These are phyloP conservation scores for Globisporangium alternatum DNA, from an alignment of 352 stramenopile species.

Conservation along the genomic window DNA sequence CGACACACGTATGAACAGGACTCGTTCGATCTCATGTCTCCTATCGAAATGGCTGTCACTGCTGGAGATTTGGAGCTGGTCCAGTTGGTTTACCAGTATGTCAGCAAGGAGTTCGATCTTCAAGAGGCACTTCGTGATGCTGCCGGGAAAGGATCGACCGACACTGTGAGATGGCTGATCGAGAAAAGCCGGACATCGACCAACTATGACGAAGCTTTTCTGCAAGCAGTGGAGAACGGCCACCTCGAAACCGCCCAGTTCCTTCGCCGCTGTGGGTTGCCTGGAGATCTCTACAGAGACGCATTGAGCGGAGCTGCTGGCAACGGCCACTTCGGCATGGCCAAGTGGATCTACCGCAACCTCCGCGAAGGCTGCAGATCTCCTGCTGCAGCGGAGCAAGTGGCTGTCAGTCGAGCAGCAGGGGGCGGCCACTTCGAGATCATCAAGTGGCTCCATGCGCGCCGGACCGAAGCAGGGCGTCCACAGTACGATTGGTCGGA, in stretches of 20 bases:
- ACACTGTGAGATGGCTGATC: not conserved
- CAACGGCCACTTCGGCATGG: not conserved
- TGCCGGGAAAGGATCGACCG: not conserved
- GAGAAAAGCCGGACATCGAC: not conserved
- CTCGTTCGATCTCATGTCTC: not conserved
- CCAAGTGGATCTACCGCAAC: not conserved
- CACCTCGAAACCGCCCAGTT: constrained; percentile 2
- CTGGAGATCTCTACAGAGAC: not conserved
- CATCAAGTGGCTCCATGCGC: constrained; percentile 1
- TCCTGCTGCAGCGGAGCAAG: not conserved
- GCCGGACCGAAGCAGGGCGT: no score
- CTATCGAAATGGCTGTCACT: not conserved
- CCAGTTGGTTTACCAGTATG: not conserved
- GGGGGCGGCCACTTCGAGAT: not conserved
- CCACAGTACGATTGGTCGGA: constrained; percentile 1
- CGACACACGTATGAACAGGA: not conserved
- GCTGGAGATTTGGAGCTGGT: not conserved
- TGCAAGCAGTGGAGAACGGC: not conserved
- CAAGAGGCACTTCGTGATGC: not conserved
- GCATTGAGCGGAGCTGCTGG: not conserved
- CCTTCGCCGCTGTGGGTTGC: not conserved
- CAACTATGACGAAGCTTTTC: not conserved
- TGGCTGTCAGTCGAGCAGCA: not conserved
- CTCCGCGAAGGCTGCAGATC: not conserved
- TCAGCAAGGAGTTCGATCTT: not conserved